A percentile compares a stretch with the other conserved stretches of the same genome.
Evolutionary conservation across 2,329 filamentous ascomycete genomes (phyloP).

Genomic region (Neonectria coccinea): DNA sequence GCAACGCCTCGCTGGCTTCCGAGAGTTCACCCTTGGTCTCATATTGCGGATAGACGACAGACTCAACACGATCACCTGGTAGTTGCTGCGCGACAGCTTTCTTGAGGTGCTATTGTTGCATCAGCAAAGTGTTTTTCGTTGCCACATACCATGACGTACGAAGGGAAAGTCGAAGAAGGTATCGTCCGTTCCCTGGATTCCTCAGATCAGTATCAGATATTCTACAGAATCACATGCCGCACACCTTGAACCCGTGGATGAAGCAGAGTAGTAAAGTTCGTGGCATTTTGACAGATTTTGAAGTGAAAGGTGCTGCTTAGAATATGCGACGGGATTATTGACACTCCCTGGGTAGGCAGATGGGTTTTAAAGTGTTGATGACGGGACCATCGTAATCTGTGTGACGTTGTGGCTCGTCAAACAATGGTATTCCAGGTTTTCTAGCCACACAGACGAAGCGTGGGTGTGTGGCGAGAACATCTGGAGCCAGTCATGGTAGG

Average conservation of each 20-base stretch:
- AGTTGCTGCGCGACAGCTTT: conserved; percentile 68
- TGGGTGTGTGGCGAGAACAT: conserved; percentile 38
- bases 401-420: conserved; percentile 38
- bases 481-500: conserved; percentile 26
- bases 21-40: conserved; percentile 77
- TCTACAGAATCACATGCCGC: fast-evolving
- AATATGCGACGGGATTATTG: not conserved
- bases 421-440: conserved; percentile 40
- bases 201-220: not conserved
- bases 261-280: conserved; percentile 77
- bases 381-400: not conserved
- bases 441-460: conserved; percentile 34
- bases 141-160: conserved; percentile 40
- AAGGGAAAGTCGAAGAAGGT: conserved; percentile 76
- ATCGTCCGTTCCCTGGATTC: conserved; percentile 71
- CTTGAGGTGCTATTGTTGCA: conserved; percentile 62
- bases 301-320: not conserved
- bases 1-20: conserved; percentile 58
- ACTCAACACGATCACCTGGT: conserved; percentile 69
- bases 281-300: conserved; percentile 49
- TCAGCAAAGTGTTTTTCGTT: conserved; percentile 4
- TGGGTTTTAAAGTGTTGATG: not conserved
- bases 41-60: conserved; percentile 76
- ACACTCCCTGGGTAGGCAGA: not conserved
- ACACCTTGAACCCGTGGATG: conserved; percentile 77